Percentiles rank a stretch among this genome's conserved stretches.
Conservation (phyloP, 176 grass and related monocot genomes). For the Lolium multiflorum region DNA sequence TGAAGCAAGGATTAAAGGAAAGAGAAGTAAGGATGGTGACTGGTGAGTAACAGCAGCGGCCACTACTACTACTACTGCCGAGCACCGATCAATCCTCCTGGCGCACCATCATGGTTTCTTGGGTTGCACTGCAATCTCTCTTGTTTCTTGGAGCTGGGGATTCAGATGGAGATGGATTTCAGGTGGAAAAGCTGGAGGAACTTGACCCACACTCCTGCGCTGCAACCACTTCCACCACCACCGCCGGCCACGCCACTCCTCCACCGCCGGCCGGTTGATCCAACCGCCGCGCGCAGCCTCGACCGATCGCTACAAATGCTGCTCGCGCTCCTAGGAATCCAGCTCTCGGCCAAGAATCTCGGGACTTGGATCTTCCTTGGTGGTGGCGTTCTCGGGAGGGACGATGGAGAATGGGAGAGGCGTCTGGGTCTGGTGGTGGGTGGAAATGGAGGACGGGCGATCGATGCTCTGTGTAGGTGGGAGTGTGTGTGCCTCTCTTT, state of each 20-base stretch:
- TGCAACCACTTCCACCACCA: constrained; percentile 43
- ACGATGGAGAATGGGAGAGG: not conserved
- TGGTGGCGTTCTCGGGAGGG: constrained; percentile 33
- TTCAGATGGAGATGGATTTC: constrained; percentile 40
- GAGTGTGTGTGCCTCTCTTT: constrained; percentile 21
- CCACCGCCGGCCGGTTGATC: constrained; percentile 6
- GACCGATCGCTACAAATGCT: constrained; percentile 50
- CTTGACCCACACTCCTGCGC: constrained; percentile 52
- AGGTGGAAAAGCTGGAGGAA: constrained; percentile 14
- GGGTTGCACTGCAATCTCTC: constrained; percentile 71
- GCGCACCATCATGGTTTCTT: constrained; percentile 78
- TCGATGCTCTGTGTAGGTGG: constrained; percentile 42
- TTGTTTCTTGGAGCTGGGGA: not conserved
- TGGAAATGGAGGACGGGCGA: constrained; percentile 45
- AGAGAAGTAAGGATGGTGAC: constrained; percentile 40
- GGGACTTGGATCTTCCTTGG: constrained; percentile 34
- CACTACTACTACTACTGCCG: constrained; percentile 27
- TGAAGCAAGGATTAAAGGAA: constrained; percentile 54
- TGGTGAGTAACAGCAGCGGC: constrained; percentile 46
- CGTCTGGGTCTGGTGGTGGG: constrained; percentile 50
- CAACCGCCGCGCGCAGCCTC: not conserved
- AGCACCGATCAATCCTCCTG: constrained; percentile 33
- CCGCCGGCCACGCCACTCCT: constrained; percentile 11
- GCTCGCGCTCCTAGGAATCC: constrained; percentile 11
- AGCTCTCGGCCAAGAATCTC: not conserved